phyloP scores from a whole-genome alignment of 1,284 basidiomycete genomes.

The Trametes pubescens region DNA sequence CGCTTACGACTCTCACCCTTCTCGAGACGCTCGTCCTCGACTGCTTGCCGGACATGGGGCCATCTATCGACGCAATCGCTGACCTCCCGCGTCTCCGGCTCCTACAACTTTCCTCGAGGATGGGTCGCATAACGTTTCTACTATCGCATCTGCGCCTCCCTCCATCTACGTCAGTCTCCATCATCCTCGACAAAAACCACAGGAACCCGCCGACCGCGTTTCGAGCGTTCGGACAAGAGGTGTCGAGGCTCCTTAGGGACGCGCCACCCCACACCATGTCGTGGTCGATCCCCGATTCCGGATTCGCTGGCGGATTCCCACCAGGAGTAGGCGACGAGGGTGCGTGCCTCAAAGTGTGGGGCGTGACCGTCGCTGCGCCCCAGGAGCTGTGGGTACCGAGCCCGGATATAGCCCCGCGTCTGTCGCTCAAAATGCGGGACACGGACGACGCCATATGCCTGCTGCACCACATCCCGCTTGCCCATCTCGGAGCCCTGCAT shows the following conservation, averaged over 20 bases:
- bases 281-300: not conserved
- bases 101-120: not conserved
- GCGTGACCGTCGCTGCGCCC: not conserved
- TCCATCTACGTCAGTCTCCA: not conserved
- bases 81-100: slow-evolving; percentile 3
- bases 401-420: slow-evolving; percentile 11
- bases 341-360: not conserved
- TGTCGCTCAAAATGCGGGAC: not conserved
- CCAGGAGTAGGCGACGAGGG: too few species aligned
- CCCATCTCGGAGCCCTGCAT: not conserved
- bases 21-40: slow-evolving; percentile 12
- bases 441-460: not conserved
- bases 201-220: not conserved
- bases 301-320: not conserved
- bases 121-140: not conserved
- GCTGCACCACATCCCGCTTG: not conserved
- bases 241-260: slow-evolving; percentile 1
- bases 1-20: not conserved
- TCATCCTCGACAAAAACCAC: not conserved
- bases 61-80: not conserved
- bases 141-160: slow-evolving; percentile 5
- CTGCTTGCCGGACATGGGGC: not conserved
- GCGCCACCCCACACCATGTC: slow-evolving; percentile 2
- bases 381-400: slow-evolving; percentile 7
- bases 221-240: not conserved